phyloP scores from a whole-genome alignment of 495 filamentous ascomycete species.

The Xylaria intraflava region DNA sequence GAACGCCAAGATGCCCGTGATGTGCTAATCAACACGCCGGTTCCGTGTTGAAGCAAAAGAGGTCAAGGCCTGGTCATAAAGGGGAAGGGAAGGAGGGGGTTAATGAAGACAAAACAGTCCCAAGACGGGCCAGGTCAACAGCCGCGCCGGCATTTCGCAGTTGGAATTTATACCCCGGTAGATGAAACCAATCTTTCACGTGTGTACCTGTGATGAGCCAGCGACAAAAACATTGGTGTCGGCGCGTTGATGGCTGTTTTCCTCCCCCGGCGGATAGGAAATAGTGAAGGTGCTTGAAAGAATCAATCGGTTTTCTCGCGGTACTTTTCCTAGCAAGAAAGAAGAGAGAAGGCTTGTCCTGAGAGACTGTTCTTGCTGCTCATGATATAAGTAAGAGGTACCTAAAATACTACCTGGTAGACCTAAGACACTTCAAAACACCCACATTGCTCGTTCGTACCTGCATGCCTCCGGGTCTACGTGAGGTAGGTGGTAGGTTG shows the following conservation, averaged over 20 bases:
- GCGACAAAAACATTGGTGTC: neutral
- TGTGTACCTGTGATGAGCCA: conserved; percentile 1
- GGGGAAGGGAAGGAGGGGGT: neutral
- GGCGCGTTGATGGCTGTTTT: neutral
- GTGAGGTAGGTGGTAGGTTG: no score
- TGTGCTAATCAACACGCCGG: neutral
- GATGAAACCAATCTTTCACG: neutral
- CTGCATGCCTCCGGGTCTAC: no score
- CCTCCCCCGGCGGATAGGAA: neutral
- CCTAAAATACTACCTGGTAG: no score
- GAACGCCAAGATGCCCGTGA: neutral
- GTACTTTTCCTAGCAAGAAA: no score
- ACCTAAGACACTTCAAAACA: no score
- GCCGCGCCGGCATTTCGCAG: conserved; percentile 5
- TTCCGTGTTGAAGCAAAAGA: neutral
- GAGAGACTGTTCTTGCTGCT: no score
- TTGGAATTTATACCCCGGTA: conserved; percentile 8
- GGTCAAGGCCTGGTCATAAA: neutral
- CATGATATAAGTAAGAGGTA: no score
- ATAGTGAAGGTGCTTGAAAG: neutral
- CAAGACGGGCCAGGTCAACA: neutral
- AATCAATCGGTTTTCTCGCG: no score
- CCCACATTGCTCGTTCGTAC: no score
- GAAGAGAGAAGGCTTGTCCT: no score
- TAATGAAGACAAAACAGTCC: neutral